Evolutionary conservation across 768 basidiomycete genomes (phyloP).

Genomic region (Suillus subalutaceus): DNA sequence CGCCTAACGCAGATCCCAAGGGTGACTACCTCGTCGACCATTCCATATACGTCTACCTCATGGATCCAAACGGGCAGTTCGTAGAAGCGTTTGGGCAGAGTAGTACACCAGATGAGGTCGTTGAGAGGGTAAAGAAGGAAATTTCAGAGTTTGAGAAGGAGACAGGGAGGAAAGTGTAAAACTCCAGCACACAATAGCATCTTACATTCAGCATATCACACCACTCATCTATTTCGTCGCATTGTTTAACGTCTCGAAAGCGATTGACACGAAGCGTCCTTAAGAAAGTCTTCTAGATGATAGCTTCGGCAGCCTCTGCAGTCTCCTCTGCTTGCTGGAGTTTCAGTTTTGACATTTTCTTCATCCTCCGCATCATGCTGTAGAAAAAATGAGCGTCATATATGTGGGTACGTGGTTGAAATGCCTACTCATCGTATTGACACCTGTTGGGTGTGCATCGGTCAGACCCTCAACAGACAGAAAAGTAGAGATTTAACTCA

Average conservation of each 20-base stretch:
- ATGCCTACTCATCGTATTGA: constrained; percentile 85
- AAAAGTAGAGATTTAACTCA: constrained; percentile 37
- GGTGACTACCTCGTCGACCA: constrained; percentile 98
- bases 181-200: constrained; percentile 3
- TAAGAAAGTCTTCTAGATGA: constrained; percentile 6
- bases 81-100: constrained; percentile 96
- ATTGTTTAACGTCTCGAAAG: background rate
- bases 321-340: constrained; percentile 44
- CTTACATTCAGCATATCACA: constrained; percentile 9
- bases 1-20: constrained; percentile 79
- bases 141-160: constrained; percentile 43
- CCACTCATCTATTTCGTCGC: constrained; percentile 17
- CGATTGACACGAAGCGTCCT: background rate
- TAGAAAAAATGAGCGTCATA: constrained; percentile 9
- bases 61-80: constrained; percentile 94
- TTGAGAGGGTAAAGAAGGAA: constrained; percentile 60
- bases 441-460: constrained; percentile 53
- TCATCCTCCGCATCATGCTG: constrained; percentile 90
- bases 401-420: constrained; percentile 3
- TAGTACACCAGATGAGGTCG: constrained; percentile 68
- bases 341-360: constrained; percentile 76
- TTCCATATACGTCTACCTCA: constrained; percentile 96
- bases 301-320: constrained; percentile 19
- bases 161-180: constrained; percentile 35
- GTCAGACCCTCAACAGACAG: constrained; percentile 4